Conservation (phyloP, 805 yeast species). For the Candida ulmi region DNA sequence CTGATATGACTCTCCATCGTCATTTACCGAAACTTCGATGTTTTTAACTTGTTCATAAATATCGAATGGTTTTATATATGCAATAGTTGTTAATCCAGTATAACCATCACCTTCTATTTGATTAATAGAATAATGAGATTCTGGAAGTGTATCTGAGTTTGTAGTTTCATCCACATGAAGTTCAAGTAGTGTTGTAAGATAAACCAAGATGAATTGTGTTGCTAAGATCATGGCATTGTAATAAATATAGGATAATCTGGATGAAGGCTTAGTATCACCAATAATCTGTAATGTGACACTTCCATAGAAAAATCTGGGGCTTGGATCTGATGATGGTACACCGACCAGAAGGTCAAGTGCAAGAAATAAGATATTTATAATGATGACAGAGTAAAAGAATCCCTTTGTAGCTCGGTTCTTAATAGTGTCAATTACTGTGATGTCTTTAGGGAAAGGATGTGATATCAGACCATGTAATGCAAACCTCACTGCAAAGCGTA, state of each 20-base stretch:
- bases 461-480: slow-evolving; percentile 32
- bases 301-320: slow-evolving; percentile 25
- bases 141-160: slow-evolving; percentile 23
- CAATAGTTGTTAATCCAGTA: slow-evolving; percentile 34
- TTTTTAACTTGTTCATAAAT: slow-evolving; percentile 20
- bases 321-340: slow-evolving; percentile 20
- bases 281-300: slow-evolving; percentile 37
- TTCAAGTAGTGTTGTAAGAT: slow-evolving; percentile 28
- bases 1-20: slow-evolving; percentile 3
- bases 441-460: slow-evolving; percentile 35
- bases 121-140: slow-evolving; percentile 17
- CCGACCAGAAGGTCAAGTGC: slow-evolving; percentile 32
- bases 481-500: slow-evolving; percentile 27
- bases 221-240: slow-evolving; percentile 27
- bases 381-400: slow-evolving; percentile 21
- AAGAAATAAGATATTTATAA: slow-evolving; percentile 23
- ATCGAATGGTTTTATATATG: slow-evolving; percentile 28
- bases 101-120: slow-evolving; percentile 35
- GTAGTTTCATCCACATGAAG: slow-evolving; percentile 20
- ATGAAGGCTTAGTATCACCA: slow-evolving; percentile 37
- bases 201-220: slow-evolving; percentile 25
- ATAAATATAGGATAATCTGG: slow-evolving; percentile 19
- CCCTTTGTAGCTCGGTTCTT: slow-evolving; percentile 25
- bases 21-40: slow-evolving; percentile 10
- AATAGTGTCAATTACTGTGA: slow-evolving; percentile 17